Evolutionary conservation across 176 grass and related monocot genomes (phyloP).

Genomic region (maize (Zea mays)): DNA sequence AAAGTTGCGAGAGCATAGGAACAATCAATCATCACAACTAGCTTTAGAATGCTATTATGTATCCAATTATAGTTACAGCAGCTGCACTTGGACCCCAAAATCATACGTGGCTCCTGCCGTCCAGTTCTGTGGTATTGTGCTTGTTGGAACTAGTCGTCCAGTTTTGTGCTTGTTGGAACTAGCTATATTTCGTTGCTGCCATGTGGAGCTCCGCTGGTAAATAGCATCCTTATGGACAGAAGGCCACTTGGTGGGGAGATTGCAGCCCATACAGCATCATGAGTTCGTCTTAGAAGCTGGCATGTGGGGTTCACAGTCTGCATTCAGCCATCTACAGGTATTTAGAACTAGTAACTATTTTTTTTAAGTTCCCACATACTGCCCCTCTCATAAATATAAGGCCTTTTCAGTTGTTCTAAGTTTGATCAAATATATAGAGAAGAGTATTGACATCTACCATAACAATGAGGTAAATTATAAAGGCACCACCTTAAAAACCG

Average conservation of each 20-base stretch:
- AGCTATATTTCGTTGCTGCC: conserved; percentile 43
- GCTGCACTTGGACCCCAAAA: conserved; percentile 64
- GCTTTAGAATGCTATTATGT: conserved; percentile 16
- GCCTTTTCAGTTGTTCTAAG: neutral
- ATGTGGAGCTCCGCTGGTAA: conserved; percentile 42
- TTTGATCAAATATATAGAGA: neutral
- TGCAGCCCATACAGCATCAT: conserved; percentile 64
- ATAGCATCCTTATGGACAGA: conserved; percentile 67
- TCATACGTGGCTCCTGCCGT: conserved; percentile 58
- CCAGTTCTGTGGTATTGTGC: conserved; percentile 65
- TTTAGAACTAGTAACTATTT: conserved; percentile 9
- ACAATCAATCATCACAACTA: conserved; percentile 17
- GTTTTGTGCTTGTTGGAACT: conserved; percentile 37
- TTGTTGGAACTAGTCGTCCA: conserved; percentile 41
- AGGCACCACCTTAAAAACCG: no score
- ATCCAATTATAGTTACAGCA: conserved; percentile 23
- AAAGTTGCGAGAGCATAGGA: neutral
- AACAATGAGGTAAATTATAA: neutral
- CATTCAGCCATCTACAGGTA: conserved; percentile 34
- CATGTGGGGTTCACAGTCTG: conserved; percentile 67
- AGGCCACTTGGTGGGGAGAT: conserved; percentile 53
- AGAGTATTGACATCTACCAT: neutral
- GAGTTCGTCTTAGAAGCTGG: conserved; percentile 59
- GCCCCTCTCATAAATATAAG: neutral
- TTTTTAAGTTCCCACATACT: neutral